Conservation (phyloP, 257 asterid genomes). For the Ajuga chamaepitys region DNA sequence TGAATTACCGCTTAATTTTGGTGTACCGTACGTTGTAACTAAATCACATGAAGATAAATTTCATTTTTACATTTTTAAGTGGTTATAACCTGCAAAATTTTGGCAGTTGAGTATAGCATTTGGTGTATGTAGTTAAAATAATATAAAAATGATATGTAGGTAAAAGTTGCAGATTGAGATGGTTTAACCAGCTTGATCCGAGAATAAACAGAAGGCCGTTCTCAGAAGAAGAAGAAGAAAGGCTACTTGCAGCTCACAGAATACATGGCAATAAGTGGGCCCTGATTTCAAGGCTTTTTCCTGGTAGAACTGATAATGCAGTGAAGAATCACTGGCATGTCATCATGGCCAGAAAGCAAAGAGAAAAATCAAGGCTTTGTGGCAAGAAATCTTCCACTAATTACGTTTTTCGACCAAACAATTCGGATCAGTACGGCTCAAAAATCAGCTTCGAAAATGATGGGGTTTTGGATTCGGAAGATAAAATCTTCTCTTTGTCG, state of each 20-base stretch:
- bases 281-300: constrained; percentile 76
- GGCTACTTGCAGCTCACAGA: constrained; percentile 71
- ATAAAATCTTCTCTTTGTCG: constrained; percentile 40
- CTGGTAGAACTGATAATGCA: constrained; percentile 94
- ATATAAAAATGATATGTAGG: constrained; percentile 32
- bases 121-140: too few relatives aligned
- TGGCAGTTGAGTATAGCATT: too few relatives aligned
- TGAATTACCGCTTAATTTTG: too few relatives aligned
- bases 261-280: constrained; percentile 95
- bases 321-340: constrained; percentile 98
- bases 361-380: constrained; percentile 58
- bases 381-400: constrained; percentile 39
- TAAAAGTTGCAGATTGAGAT: constrained; percentile 89
- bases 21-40: too few relatives aligned
- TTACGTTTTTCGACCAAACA: constrained; percentile 31
- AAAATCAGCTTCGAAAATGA: constrained; percentile 42
- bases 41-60: not conserved
- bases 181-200: constrained; percentile 96
- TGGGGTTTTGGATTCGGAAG: constrained; percentile 29
- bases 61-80: not conserved
- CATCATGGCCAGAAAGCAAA: constrained; percentile 82
- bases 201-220: constrained; percentile 87
- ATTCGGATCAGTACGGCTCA: constrained; percentile 30
- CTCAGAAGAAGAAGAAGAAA: constrained; percentile 80
- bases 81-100: too few relatives aligned